A percentile compares a stretch with the other conserved stretches of the same genome.
phyloP scores from a whole-genome alignment of 2,329 filamentous ascomycete species.

The Sporothrix humicola region DNA sequence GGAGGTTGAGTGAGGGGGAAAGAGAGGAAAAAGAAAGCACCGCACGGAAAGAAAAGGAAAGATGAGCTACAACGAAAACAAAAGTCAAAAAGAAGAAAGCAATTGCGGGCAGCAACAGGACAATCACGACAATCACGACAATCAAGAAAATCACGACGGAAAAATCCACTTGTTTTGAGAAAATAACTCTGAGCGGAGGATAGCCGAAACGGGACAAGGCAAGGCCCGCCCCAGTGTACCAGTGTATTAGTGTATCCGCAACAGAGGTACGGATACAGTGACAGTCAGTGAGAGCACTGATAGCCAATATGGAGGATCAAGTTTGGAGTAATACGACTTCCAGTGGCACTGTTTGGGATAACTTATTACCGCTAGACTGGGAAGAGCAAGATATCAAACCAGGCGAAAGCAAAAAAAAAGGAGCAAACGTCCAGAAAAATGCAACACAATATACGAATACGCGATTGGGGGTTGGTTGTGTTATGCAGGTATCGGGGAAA shows the following conservation, averaged over 20 bases:
- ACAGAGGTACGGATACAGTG: too few relatives aligned
- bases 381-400: not conserved
- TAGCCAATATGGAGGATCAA: not conserved
- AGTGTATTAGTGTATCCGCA: too few relatives aligned
- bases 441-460: not conserved
- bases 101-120: not conserved
- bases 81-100: not conserved
- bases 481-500: conserved; percentile 3
- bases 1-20: not conserved
- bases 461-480: not conserved
- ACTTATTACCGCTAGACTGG: too few relatives aligned
- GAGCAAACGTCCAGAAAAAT: not conserved
- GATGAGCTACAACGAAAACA: not conserved
- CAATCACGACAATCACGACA: too few relatives aligned
- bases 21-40: not conserved
- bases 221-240: not conserved
- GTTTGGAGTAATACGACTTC: not conserved
- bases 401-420: not conserved
- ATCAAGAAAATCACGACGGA: not conserved
- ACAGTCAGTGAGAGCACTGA: too few relatives aligned
- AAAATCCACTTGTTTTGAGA: too few relatives aligned
- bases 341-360: too few relatives aligned
- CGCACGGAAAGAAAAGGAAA: not conserved
- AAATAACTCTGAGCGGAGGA: not conserved
- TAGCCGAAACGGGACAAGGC: conserved; percentile 22